Base-by-base conservation (phyloP, 2,329 filamentous ascomycete species). In the Fusarium cyanostomum region DNA sequence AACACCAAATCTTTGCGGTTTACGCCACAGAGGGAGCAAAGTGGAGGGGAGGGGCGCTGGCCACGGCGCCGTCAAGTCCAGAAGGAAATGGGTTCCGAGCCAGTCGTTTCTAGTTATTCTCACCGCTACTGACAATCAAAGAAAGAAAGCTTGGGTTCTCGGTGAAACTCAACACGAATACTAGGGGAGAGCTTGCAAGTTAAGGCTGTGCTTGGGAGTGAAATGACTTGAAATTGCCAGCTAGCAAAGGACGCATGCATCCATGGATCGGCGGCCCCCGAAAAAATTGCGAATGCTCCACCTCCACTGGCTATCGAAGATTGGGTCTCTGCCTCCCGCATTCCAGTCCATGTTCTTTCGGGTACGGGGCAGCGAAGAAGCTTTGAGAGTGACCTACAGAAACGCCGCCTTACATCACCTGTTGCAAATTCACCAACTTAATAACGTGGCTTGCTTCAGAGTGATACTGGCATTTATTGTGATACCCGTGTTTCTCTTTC, bases 271-370 rank as follows among this genome's bases (percentile, higher is more conserved):
- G 62, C 62, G 48, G 37, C 33, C 57, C 12, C 62, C 62, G 62
- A 65, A 34, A 38, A 67, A 68, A 60, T 33, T 60, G 64, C 56
- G 51, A 13, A 26, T 24, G 45, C 50, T 59, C 62, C 62, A 66
- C 59, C 62, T 56, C 45, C 35, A 7, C 45, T 50, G 27, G 16
- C 26, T 41, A 37, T 24, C 56, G 65, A 39, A 49, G 61, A 62
- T 59, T 45, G 64, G 52, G 54, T 62, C 53, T 49, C 33, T 10
- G 27, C 30, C 45, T 68, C 54, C 67, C 62, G 67, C 67, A 67
- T 70, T 67, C 65, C 67, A 64, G 27, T 26, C 24, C 53, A 38
- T 41, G 56, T 61, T 51, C 52, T 56, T 12, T 42, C 55, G 28
- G 53, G 41, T 46, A 45, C 52, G 35, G 52, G 54, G 48, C 42